Evolutionary conservation across 345 rosid genomes (phyloP).

Genomic region (Murraya paniculata): DNA sequence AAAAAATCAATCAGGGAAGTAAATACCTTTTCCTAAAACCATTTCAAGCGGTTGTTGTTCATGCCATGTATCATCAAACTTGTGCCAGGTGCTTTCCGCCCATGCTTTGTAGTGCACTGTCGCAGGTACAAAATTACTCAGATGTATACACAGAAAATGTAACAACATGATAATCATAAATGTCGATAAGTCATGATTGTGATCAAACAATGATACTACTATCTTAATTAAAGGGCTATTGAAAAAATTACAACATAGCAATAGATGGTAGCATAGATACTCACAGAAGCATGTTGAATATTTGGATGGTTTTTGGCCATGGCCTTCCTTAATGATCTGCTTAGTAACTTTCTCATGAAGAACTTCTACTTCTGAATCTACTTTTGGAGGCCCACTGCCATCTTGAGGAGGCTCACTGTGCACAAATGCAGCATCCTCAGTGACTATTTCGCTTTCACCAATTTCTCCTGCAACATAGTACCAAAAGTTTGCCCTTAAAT

Average conservation of each 20-base stretch:
- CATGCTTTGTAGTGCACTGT: constrained; percentile 88
- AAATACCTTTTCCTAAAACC: constrained; percentile 81
- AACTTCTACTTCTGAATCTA: constrained; percentile 56
- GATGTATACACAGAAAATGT: not conserved
- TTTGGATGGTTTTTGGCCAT: constrained; percentile 85
- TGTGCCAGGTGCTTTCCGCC: constrained; percentile 74
- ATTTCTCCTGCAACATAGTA: constrained; percentile 29
- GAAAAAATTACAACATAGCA: not conserved
- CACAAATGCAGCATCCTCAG: constrained; percentile 55
- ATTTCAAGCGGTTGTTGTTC: constrained; percentile 83
- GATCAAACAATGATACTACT: not conserved
- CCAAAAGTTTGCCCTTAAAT: not conserved
- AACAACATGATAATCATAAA: not conserved
- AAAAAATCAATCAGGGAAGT: not conserved
- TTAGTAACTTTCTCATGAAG: constrained; percentile 84
- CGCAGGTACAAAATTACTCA: constrained; percentile 20
- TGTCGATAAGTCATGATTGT: not conserved
- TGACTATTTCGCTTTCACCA: constrained; percentile 54
- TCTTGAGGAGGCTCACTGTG: constrained; percentile 60
- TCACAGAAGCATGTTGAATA: constrained; percentile 92
- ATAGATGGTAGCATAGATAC: constrained; percentile 17
- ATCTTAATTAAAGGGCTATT: not conserved
- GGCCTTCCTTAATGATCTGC: constrained; percentile 88
- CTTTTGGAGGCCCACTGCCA: constrained; percentile 63
- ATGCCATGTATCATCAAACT: constrained; percentile 89